A percentile compares a stretch with the other conserved stretches of the same genome.
Conservation (phyloP, 768 basidiomycete genomes). For the Russula vinacea region DNA sequence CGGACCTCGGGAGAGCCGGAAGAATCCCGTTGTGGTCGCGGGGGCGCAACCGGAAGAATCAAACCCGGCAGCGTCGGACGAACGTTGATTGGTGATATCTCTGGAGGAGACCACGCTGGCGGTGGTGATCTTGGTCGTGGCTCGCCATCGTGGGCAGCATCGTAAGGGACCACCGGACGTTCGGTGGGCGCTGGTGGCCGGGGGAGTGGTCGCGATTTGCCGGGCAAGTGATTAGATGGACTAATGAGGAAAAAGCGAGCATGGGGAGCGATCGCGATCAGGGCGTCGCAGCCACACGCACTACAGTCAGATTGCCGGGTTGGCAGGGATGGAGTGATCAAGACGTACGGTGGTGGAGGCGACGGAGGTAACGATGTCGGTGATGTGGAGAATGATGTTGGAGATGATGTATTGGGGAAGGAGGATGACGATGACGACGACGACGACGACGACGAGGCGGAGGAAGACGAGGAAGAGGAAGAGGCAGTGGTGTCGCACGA, state of each 20-base stretch:
- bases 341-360: constrained; percentile 16
- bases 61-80: constrained; percentile 14
- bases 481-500: constrained; percentile 24
- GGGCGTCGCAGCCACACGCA: background rate
- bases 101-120: constrained; percentile 25
- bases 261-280: constrained; percentile 17
- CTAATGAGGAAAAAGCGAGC: constrained; percentile 18
- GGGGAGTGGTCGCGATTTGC: constrained; percentile 28
- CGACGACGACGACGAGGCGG: constrained; percentile 13
- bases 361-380: constrained; percentile 23
- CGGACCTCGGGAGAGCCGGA: background rate
- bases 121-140: constrained; percentile 18
- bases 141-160: background rate
- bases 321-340: background rate
- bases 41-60: background rate
- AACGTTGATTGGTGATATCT: background rate
- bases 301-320: constrained; percentile 2
- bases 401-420: constrained; percentile 13
- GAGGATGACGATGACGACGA: constrained; percentile 20
- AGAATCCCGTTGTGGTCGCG: background rate
- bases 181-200: constrained; percentile 14
- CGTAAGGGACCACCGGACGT: background rate
- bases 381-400: constrained; percentile 18
- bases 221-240: constrained; percentile 9
- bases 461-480: constrained; percentile 18